Percentiles rank a stretch among this genome's conserved stretches.
These are phyloP conservation scores for Phytopythium litorale DNA, from an alignment of 352 stramenopile genomes.

Conservation along the genomic window DNA sequence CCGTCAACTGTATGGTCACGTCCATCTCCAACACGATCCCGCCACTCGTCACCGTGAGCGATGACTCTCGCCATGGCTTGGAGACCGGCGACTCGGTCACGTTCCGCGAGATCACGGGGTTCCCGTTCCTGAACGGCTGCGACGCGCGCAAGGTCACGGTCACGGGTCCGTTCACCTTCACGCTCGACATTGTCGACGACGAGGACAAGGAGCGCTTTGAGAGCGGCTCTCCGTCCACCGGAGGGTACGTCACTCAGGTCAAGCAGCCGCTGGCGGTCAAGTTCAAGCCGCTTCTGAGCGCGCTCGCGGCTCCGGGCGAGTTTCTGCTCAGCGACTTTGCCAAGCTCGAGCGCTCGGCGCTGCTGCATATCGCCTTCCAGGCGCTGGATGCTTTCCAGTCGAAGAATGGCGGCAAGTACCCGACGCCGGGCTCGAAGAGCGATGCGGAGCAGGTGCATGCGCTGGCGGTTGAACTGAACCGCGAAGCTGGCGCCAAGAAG, in stretches of 20 bases:
- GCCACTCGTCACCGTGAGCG: slow-evolving; percentile 94
- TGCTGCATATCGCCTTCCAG: slow-evolving; percentile 90
- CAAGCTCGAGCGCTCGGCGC: slow-evolving; percentile 92
- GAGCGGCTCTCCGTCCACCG: slow-evolving; percentile 54
- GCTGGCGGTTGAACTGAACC: slow-evolving; percentile 70
- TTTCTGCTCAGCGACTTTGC: slow-evolving; percentile 98
- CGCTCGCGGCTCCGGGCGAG: slow-evolving; percentile 89
- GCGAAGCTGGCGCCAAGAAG: slow-evolving; percentile 63
- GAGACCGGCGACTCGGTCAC: slow-evolving; percentile 96
- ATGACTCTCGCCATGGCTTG: slow-evolving; percentile 96
- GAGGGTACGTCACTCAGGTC: slow-evolving; percentile 92
- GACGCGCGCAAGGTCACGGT: slow-evolving; percentile 68
- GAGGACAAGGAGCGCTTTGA: slow-evolving; percentile 69
- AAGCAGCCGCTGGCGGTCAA: slow-evolving; percentile 94
- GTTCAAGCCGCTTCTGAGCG: slow-evolving; percentile 89
- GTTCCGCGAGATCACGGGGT: slow-evolving; percentile 94
- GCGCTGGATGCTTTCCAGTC: slow-evolving; percentile 85
- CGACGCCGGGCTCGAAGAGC: slow-evolving; percentile 80
- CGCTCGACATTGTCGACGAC: slow-evolving; percentile 80
- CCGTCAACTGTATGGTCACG: slow-evolving; percentile 91
- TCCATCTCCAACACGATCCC: slow-evolving; percentile 86
- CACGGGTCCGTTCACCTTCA: slow-evolving; percentile 96
- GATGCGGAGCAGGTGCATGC: slow-evolving; percentile 88
- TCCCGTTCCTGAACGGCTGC: slow-evolving; percentile 85
- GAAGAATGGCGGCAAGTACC: slow-evolving; percentile 70